Base-by-base conservation (phyloP, 129 eudicot species). In the Dittrichia graveolens region DNA sequence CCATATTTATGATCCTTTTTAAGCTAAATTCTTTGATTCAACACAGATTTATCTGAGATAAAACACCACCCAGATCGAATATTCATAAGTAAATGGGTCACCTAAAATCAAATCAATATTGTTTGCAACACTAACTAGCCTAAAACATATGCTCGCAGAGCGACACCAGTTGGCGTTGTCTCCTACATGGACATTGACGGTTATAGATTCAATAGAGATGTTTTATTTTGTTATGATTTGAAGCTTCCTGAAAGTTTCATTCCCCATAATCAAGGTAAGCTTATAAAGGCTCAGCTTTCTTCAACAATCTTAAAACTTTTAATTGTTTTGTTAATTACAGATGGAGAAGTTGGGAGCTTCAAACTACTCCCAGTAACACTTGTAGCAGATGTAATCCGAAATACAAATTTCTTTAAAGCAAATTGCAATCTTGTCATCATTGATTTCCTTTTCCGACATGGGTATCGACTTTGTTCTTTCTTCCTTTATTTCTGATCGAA, bases 261-360 rank as follows among this genome's bases (percentile, higher is more conserved):
- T 66, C 98, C 98, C 8, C 54, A 35, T 24, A 92, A 92, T 77
- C 88, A 87, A 70, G 98, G 97, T 92, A 79, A 63, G 74, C 45
- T 46, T 44, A n/a, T 14, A 45, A 16, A 52, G 50, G 55, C 66
- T 31, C 65, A 12, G 70, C 64, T 62, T n/a, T 56, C 53, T 55
- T 56, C 14, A 15, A 60, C 15, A 3, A 13, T 34, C 52, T 12
- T 59, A 53, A 11, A 69, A 39, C 54, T 41, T 52, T 1, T 45
- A 72, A 16, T 67, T 43, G 15, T 68, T 37, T 12, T 78, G 57
- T 78, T 45, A 45, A 49, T 74, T 48, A 43, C 90, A 89, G 97
- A 92, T 80, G 98, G 98, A 50, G 98, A 92, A 79, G 96, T 89
- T 62, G 96, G 85, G 68, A 92, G 98, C 88, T 89, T 92, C 78